Conservation (phyloP, 768 basidiomycete genomes). For the Hygrocybe punicea region DNA sequence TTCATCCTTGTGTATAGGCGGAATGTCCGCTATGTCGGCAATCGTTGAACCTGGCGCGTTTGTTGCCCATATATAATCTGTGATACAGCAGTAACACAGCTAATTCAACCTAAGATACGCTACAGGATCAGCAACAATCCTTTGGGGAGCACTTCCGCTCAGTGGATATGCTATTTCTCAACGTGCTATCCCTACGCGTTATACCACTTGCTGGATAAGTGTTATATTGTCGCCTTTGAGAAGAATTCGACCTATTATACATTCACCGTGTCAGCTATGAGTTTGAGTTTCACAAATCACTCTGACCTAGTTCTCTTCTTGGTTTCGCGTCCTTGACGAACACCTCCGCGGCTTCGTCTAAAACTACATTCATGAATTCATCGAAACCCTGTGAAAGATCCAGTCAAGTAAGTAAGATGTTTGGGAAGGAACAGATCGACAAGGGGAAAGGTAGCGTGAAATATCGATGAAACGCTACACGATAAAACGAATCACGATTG, state of each 20-base stretch:
- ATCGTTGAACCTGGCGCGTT: constrained; percentile 58
- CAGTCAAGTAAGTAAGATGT: constrained; percentile 23
- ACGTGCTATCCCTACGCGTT: constrained; percentile 5
- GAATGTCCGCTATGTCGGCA: constrained; percentile 89
- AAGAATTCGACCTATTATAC: constrained; percentile 83
- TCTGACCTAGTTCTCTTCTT: constrained; percentile 75
- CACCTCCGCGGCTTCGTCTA: constrained; percentile 91
- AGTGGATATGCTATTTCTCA: background rate
- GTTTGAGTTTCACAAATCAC: background rate
- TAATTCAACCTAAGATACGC: too few species aligned
- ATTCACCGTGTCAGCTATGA: background rate
- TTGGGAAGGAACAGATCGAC: constrained; percentile 9
- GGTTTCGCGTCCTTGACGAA: constrained; percentile 88
- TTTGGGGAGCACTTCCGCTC: too few species aligned
- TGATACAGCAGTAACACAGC: constrained; percentile 31
- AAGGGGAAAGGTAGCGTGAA: constrained; percentile 1
- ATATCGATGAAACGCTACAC: background rate
- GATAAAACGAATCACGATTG: constrained; percentile 2
- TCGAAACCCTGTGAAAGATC: constrained; percentile 80
- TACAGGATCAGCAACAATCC: too few species aligned
- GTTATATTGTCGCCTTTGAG: constrained; percentile 99
- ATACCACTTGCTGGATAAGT: constrained; percentile 74
- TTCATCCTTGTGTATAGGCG: constrained; percentile 42
- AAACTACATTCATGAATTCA: constrained; percentile 98
- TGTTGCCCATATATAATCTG: constrained; percentile 83